A percentile compares a stretch with the other conserved stretches of the same genome.
phyloP scores from a whole-genome alignment of 2,329 filamentous ascomycete genomes.

The Microdochium paspali region DNA sequence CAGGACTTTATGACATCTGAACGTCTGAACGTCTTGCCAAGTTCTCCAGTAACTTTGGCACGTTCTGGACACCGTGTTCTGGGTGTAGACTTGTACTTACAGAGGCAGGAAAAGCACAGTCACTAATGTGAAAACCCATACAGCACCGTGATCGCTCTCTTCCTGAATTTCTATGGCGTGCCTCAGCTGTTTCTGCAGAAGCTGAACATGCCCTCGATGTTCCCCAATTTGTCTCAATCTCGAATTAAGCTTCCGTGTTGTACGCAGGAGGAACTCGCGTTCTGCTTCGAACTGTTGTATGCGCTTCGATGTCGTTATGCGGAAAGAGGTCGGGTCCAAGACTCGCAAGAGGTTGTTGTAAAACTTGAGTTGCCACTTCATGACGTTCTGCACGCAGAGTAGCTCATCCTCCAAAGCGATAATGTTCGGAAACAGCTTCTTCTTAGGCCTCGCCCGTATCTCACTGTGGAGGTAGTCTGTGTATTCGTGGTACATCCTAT shows the following conservation, averaged over 20 bases:
- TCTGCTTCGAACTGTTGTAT: constrained; percentile 3
- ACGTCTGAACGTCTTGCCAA: too few species aligned
- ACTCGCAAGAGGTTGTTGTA: constrained; percentile 4
- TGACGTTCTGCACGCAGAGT: constrained; percentile 4
- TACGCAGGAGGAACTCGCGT: not conserved
- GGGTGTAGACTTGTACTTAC: not conserved
- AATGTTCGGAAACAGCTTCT: constrained; percentile 5
- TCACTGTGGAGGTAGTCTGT: not conserved
- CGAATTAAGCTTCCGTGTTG: not conserved
- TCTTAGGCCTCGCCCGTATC: not conserved
- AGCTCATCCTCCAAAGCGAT: constrained; percentile 6
- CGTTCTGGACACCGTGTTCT: too few species aligned
- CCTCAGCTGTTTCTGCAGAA: not conserved
- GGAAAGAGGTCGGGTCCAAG: constrained; percentile 5
- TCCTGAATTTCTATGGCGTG: not conserved
- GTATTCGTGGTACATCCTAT: not conserved
- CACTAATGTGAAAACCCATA: not conserved
- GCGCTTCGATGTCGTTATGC: constrained; percentile 3
- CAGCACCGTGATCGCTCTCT: not conserved
- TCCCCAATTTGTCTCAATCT: not conserved
- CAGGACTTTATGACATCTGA: too few species aligned
- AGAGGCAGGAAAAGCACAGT: not conserved
- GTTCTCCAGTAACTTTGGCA: too few species aligned
- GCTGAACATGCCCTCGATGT: not conserved
- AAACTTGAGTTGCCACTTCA: constrained; percentile 6